phyloP scores from a whole-genome alignment of 1,284 basidiomycete species.

The Pseudozyma sp. region DNA sequence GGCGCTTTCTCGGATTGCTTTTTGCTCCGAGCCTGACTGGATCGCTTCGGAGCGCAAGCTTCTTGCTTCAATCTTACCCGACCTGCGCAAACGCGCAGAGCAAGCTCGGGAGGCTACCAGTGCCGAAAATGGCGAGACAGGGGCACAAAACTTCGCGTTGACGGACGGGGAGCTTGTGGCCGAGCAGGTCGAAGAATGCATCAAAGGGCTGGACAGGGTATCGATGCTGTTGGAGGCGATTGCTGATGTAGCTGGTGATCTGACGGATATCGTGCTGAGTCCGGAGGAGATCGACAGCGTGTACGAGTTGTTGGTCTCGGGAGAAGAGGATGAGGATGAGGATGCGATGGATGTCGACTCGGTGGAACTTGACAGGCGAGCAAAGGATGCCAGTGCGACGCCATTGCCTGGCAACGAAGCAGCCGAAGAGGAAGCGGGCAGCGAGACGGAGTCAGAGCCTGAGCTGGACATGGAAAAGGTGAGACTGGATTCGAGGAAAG shows the following conservation, averaged over 20 bases:
- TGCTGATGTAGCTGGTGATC: conserved; percentile 53
- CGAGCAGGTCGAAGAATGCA: conserved; percentile 19
- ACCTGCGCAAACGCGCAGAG: conserved; percentile 8
- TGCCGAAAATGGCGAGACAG: neutral
- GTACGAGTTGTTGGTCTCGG: conserved; percentile 51
- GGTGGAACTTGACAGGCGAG: neutral
- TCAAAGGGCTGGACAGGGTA: conserved; percentile 23
- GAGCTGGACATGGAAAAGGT: conserved; percentile 14
- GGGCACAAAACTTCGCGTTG: neutral
- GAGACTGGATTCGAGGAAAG: neutral
- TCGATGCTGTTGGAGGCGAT: conserved; percentile 51
- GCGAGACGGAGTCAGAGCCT: conserved; percentile 44
- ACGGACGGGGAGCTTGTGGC: conserved; percentile 13
- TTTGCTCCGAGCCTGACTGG: conserved; percentile 60
- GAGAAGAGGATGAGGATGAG: conserved; percentile 35
- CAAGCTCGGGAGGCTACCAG: neutral
- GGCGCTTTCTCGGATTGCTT: conserved; percentile 54
- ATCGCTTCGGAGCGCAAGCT: conserved; percentile 36
- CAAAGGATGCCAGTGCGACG: neutral
- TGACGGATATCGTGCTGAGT: conserved; percentile 58
- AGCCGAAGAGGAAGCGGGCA: conserved; percentile 9
- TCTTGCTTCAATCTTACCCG: conserved; percentile 13
- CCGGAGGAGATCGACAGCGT: conserved; percentile 60
- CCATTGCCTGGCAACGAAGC: neutral
- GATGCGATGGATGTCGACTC: conserved; percentile 23